These are phyloP conservation scores for Oryza brachyantha DNA, from an alignment of 176 grass and related monocot genomes.

Conservation along the genomic window DNA sequence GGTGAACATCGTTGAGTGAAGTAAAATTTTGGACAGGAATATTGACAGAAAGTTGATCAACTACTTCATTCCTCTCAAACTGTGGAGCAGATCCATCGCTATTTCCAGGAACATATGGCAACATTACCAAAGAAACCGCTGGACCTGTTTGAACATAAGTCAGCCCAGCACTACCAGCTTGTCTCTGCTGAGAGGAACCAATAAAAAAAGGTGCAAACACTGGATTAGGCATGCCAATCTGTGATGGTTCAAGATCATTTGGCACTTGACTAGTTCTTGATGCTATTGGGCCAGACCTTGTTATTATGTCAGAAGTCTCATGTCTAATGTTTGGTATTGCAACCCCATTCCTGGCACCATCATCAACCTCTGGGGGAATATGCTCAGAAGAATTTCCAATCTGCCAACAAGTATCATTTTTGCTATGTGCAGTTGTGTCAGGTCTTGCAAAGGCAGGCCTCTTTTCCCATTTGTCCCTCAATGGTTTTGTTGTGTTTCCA, in stretches of 20 bases:
- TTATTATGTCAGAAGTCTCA: conserved; percentile 56
- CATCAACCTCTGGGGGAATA: conserved; percentile 48
- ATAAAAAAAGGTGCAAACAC: conserved; percentile 67
- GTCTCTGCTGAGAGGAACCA: conserved; percentile 59
- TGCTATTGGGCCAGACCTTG: conserved; percentile 29
- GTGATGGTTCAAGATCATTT: conserved; percentile 54
- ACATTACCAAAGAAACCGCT: conserved; percentile 54
- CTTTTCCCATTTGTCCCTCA: conserved; percentile 70
- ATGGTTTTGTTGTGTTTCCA: conserved; percentile 48
- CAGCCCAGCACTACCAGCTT: conserved; percentile 56
- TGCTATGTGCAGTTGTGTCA: conserved; percentile 22
- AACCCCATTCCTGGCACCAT: conserved; percentile 36
- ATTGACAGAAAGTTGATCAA: conserved; percentile 46
- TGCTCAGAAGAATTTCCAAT: conserved; percentile 44
- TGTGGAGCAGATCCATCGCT: conserved; percentile 45
- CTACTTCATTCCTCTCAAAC: conserved; percentile 58
- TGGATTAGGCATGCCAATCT: conserved; percentile 45
- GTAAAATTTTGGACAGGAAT: conserved; percentile 40
- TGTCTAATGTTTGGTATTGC: conserved; percentile 40
- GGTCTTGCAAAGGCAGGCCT: conserved; percentile 41
- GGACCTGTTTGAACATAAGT: conserved; percentile 72
- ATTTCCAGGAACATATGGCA: conserved; percentile 48
- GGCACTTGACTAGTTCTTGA: conserved; percentile 48
- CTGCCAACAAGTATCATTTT: conserved; percentile 56
- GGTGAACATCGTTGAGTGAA: conserved; percentile 45